Percentiles rank a stretch among this genome's conserved stretches.
These are phyloP conservation scores for Geum urbanum DNA, from an alignment of 306 rosid species.

Conservation along the genomic window DNA sequence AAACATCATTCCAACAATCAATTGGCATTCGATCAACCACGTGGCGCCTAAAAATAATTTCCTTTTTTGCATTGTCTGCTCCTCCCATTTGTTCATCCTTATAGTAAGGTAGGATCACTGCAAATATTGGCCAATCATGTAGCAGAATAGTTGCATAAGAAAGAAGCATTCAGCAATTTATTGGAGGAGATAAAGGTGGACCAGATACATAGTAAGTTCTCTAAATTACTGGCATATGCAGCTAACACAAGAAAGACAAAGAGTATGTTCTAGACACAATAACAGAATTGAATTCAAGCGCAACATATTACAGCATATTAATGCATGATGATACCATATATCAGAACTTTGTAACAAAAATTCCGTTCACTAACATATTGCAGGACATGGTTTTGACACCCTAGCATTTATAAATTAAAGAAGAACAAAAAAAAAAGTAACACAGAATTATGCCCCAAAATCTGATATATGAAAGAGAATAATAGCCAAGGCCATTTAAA, in stretches of 20 bases:
- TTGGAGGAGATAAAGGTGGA: constrained; percentile 16
- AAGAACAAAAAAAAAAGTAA: not conserved
- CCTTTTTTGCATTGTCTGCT: constrained; percentile 46
- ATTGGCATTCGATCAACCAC: constrained; percentile 82
- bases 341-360: not conserved
- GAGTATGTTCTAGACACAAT: not conserved
- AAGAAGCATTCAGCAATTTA: not conserved
- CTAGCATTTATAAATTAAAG: not conserved
- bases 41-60: constrained; percentile 79
- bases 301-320: not conserved
- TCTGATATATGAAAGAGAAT: not conserved
- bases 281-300: not conserved
- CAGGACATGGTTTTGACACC: not conserved
- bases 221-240: constrained; percentile 11
- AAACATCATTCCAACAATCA: constrained; percentile 94
- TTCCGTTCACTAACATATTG: not conserved
- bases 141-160: not conserved
- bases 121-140: constrained; percentile 22
- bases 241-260: constrained; percentile 3
- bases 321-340: not conserved
- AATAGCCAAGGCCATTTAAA: not conserved
- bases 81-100: constrained; percentile 47
- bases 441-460: not conserved
- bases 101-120: constrained; percentile 90
- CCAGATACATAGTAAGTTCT: not conserved